Evolutionary conservation across 192 early-diverging fungal genomes (phyloP), one percentile per base, ranked within the genome.

Genomic region (Coemansia sp.): DNA sequence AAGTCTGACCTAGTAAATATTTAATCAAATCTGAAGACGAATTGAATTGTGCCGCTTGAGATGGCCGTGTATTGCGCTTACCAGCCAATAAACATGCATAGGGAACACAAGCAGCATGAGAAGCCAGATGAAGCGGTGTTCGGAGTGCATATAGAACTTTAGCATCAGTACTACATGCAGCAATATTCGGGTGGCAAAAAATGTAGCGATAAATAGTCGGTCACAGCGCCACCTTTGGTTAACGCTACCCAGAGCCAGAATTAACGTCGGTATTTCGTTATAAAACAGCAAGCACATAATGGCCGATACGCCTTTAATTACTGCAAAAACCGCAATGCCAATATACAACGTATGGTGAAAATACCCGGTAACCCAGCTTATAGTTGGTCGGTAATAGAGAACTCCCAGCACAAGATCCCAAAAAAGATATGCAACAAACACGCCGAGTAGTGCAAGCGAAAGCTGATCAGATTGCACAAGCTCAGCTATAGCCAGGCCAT

Each of bases 271-370:
- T 3, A 77, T 37, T 58, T 87, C 85, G 26, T 86, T 66, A 34
- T 79, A 58, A 39, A 82, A 81, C 55, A 82, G 59, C 15, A 78
- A 49, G 14, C 83, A 63, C 28, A 85, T 65, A 10, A 76, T 58
- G 0, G 70, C 56, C 0, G 71, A 57, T 18, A 74, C 60, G 11
- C 52, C 53, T 3, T 59, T 46, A 0, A n/a, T 21, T 23, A 71
- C 60, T 14, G 80, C 51, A 57, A 69, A 63, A 9, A 79, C 14
- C 0, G 54, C 31, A 15, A 74, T 39, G 3, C 50, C 50, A n/a
- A 67, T 67, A 51, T 84, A 87, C 28, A 80, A 56, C 16, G 69
- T 76, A 52, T 87, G 85, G 62, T 87, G 85, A 30, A 86, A 76
- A 63, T 82, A 87, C 5, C 84, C 85, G 8, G 75, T 83, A 34